phyloP scores from a whole-genome alignment of 2,329 filamentous ascomycete species.

The Diaporthe sp. region DNA sequence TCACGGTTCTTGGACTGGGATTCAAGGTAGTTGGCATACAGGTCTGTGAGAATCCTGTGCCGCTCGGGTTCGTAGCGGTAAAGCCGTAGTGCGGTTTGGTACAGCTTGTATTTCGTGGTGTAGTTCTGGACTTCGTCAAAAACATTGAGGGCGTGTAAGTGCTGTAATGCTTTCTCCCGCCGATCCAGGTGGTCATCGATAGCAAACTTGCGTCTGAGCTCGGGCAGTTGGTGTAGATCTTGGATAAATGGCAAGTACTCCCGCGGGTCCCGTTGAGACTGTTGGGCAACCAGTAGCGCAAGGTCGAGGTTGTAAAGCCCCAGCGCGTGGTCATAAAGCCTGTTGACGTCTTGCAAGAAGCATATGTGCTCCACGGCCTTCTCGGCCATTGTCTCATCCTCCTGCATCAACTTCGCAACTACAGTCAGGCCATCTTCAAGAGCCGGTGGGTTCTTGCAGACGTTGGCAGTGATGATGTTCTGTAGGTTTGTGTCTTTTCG shows the following conservation, averaged over 20 bases:
- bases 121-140: slow-evolving; percentile 87
- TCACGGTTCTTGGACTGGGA: slow-evolving; percentile 83
- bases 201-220: slow-evolving; percentile 79
- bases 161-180: slow-evolving; percentile 80
- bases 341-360: slow-evolving; percentile 94
- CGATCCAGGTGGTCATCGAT: slow-evolving; percentile 92
- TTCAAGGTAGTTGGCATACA: slow-evolving; percentile 86
- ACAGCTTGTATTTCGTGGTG: slow-evolving; percentile 82
- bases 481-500: slow-evolving; percentile 79
- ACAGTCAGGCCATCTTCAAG: slow-evolving; percentile 86
- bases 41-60: slow-evolving; percentile 76
- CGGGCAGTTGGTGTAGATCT: slow-evolving; percentile 80
- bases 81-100: slow-evolving; percentile 80
- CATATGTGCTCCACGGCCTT: slow-evolving; percentile 96
- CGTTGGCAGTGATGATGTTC: slow-evolving; percentile 93
- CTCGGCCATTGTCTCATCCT: slow-evolving; percentile 81
- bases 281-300: slow-evolving; percentile 90
- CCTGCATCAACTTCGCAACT: slow-evolving; percentile 79
- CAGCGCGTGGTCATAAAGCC: slow-evolving; percentile 89
- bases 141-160: slow-evolving; percentile 79
- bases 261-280: slow-evolving; percentile 93
- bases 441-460: slow-evolving; percentile 93
- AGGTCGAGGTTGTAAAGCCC: slow-evolving; percentile 94
- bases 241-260: slow-evolving; percentile 98
- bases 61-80: slow-evolving; percentile 85